phyloP scores from a whole-genome alignment of 2,329 filamentous ascomycete species.

The Diaporthe australafricana region DNA sequence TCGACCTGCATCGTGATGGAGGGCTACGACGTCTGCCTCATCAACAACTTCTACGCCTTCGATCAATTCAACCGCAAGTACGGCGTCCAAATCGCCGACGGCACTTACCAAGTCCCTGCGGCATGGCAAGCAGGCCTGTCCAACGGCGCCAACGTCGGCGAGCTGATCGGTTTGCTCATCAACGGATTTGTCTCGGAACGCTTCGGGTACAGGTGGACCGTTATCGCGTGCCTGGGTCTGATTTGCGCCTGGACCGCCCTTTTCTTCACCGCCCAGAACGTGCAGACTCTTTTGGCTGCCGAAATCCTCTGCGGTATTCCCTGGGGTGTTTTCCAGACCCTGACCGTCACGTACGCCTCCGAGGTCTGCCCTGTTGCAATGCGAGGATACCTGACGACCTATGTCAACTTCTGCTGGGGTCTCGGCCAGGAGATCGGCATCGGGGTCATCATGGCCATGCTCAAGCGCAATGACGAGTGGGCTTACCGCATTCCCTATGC shows the following conservation, averaged over 20 bases:
- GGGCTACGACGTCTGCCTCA: constrained; percentile 84
- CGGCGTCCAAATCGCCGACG: constrained; percentile 41
- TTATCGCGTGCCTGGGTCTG: constrained; percentile 67
- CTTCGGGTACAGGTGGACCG: constrained; percentile 75
- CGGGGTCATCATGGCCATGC: constrained; percentile 77
- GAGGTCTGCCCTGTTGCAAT: constrained; percentile 80
- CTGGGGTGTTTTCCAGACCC: constrained; percentile 69
- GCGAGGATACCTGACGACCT: constrained; percentile 78
- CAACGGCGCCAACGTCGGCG: constrained; percentile 66
- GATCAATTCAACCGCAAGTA: constrained; percentile 45
- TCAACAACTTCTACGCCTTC: constrained; percentile 77
- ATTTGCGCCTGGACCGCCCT: constrained; percentile 70
- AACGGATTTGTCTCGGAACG: constrained; percentile 75
- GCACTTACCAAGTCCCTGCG: constrained; percentile 47
- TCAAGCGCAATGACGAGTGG: constrained; percentile 73
- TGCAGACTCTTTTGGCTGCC: constrained; percentile 68
- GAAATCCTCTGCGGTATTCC: constrained; percentile 74
- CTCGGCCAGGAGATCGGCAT: constrained; percentile 80
- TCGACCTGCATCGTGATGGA: constrained; percentile 95
- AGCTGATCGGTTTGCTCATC: constrained; percentile 74
- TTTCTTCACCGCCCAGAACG: constrained; percentile 73
- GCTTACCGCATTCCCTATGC: constrained; percentile 76
- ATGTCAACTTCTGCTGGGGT: constrained; percentile 83
- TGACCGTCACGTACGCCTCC: constrained; percentile 74
- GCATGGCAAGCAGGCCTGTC: constrained; percentile 51